Evolutionary conservation across 2,329 filamentous ascomycete genomes (phyloP), one percentile per base, ranked within the genome.

Genomic region (Pseudonectria buxi): DNA sequence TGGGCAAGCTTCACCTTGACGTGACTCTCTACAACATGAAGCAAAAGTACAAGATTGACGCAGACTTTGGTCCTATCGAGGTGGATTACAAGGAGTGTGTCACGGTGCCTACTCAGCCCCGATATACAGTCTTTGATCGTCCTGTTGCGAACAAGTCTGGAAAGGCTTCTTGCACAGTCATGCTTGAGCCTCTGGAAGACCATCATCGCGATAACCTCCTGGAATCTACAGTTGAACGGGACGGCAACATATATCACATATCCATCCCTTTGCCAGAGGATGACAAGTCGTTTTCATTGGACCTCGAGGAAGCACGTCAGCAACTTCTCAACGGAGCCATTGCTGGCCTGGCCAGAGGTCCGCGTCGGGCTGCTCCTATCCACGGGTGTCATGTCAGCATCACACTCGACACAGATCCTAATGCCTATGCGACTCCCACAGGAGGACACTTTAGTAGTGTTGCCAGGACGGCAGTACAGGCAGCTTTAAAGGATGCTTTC

Each of bases 1-100:
- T 98, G 92, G 92, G 92, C 7, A 87, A 94, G 52, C 74, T 98
- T 18, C 92, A 98, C 60, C 72, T 98, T 1, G 92, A 98, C 51
- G 92, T 98, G 32, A 89, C 90, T 1, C 71, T 87, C 32, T 86
- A 96, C 59, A 78, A 89, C 28, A 76, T 98, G 9, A 79, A 92
- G 46, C 85, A 86, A 34, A 87, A 94, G 54, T 82, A 95, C 63
- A 94, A 92, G 58, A 87, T 73, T 69, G 59, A 95, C 78, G 72
- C 88, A 71, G 43, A 80, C 66, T 95, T 95, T 68, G 89, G 90
- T 10, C 81, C 80, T 35, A 94, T 98, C 43, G 86, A 95, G 51
- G 95, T 98, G 41, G 88, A 94, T 47, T 98, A 96, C 62, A 83
- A 94, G 36, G 92, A 98, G 63, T 83, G 81, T 31, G 67, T 92